Conservation (phyloP, 306 rosid genomes). For the Vigna angularis region DNA sequence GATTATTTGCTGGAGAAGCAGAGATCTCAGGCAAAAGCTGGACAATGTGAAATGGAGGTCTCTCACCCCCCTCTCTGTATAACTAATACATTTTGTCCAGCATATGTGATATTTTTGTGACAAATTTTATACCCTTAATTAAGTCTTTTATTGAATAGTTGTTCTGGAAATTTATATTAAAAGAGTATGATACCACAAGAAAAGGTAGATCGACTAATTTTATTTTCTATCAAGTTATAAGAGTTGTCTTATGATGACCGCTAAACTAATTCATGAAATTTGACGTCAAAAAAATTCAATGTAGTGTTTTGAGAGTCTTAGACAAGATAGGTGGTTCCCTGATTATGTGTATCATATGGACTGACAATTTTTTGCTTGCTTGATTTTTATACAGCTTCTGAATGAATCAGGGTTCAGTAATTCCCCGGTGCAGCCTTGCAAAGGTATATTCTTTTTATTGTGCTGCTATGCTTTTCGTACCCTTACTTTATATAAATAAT, state of each 20-base stretch:
- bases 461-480: neutral
- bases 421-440: conserved; percentile 72
- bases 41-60: conserved; percentile 87
- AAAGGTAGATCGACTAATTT: neutral
- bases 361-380: conserved; percentile 32
- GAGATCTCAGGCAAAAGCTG: conserved; percentile 55
- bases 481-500: neutral
- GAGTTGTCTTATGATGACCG: neutral
- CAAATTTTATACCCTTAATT: neutral
- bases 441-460: conserved; percentile 56
- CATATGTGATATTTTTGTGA: neutral
- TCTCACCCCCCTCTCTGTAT: conserved; percentile 20
- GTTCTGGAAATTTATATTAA: neutral
- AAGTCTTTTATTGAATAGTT: neutral
- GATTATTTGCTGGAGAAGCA: conserved; percentile 72
- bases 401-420: conserved; percentile 83
- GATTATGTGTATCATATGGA: conserved; percentile 9
- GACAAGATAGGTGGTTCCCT: neutral
- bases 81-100: neutral
- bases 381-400: conserved; percentile 58
- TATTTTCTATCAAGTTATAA: neutral
- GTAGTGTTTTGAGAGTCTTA: conserved; percentile 8
- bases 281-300: neutral
- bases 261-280: conserved; percentile 20
- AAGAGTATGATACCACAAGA: neutral